Conservation (phyloP, 768 basidiomycete genomes). For the Xanthoconium stramineum region DNA sequence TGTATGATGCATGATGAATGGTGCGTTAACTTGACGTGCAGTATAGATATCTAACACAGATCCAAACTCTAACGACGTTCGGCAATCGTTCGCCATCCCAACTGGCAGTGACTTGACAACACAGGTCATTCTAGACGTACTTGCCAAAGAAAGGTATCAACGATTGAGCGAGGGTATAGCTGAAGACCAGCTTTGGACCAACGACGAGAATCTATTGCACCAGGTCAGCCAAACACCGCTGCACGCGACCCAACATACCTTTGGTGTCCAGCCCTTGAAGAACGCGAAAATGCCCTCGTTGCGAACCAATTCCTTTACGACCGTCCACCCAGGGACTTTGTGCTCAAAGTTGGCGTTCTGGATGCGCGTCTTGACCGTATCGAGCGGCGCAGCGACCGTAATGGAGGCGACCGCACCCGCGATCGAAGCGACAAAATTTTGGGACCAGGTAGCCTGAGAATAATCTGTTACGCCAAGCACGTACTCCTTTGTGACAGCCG, state of each 20-base stretch:
- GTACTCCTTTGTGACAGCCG: constrained; percentile 93
- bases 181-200: constrained; percentile 97
- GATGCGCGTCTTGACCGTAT: constrained; percentile 95
- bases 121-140: constrained; percentile 53
- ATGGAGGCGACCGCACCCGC: constrained; percentile 94
- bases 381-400: constrained; percentile 92
- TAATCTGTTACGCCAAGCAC: constrained; percentile 86
- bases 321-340: constrained; percentile 74
- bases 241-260: constrained; percentile 48
- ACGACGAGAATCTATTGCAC: constrained; percentile 80
- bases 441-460: constrained; percentile 91
- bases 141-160: constrained; percentile 90
- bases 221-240: constrained; percentile 7
- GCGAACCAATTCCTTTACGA: constrained; percentile 81
- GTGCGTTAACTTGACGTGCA: constrained; percentile 5
- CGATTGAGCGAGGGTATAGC: constrained; percentile 94
- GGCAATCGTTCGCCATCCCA: neutral
- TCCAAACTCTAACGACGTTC: constrained; percentile 12
- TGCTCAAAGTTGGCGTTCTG: constrained; percentile 97
- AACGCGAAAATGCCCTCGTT: constrained; percentile 82
- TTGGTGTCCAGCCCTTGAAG: constrained; percentile 97
- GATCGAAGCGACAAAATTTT: constrained; percentile 96
- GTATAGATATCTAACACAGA: constrained; percentile 6
- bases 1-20: neutral
- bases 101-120: neutral